These are phyloP conservation scores for Claviceps capensis DNA, from an alignment of 2,329 filamentous ascomycete species.

Conservation along the genomic window DNA sequence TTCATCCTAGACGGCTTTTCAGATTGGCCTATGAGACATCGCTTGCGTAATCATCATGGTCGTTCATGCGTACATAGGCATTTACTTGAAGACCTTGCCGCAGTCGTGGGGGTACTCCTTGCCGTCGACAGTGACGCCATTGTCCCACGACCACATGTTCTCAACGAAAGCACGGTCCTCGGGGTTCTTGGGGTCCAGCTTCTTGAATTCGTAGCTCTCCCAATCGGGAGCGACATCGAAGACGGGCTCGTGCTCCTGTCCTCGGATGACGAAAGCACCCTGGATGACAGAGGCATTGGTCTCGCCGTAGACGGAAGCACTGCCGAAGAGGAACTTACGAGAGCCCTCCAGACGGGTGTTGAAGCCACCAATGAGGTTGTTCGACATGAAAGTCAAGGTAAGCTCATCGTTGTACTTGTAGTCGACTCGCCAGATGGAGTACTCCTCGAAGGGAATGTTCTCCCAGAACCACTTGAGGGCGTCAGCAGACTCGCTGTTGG, in stretches of 20 bases:
- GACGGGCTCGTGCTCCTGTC: conserved; percentile 70
- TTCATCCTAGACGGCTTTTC: conserved; percentile 5
- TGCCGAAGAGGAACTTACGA: conserved; percentile 96
- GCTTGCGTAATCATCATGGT: neutral
- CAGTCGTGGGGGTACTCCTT: conserved; percentile 83
- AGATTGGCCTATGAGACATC: conserved; percentile 7
- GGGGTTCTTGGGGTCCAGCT: conserved; percentile 78
- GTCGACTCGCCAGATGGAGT: conserved; percentile 84
- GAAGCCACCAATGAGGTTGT: conserved; percentile 97
- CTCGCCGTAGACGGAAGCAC: conserved; percentile 74
- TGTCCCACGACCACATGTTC: conserved; percentile 85
- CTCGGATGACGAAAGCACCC: conserved; percentile 90
- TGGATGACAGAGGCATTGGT: conserved; percentile 83
- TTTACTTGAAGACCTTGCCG: conserved; percentile 99
- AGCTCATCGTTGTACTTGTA: conserved; percentile 99
- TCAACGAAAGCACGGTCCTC: conserved; percentile 81
- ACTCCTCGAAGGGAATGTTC: conserved; percentile 86
- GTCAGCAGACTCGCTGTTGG: conserved; percentile 76
- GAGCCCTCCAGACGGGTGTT: conserved; percentile 93
- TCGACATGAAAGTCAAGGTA: conserved; percentile 95
- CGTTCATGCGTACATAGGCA: conserved; percentile 16
- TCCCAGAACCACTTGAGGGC: conserved; percentile 98
- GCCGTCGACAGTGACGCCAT: conserved; percentile 62
- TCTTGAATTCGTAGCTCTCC: conserved; percentile 92
- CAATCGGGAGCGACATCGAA: conserved; percentile 96